Conservation (phyloP, 225 moss, liverwort and hornwort genomes). For the Thuidium tamariscinum region DNA sequence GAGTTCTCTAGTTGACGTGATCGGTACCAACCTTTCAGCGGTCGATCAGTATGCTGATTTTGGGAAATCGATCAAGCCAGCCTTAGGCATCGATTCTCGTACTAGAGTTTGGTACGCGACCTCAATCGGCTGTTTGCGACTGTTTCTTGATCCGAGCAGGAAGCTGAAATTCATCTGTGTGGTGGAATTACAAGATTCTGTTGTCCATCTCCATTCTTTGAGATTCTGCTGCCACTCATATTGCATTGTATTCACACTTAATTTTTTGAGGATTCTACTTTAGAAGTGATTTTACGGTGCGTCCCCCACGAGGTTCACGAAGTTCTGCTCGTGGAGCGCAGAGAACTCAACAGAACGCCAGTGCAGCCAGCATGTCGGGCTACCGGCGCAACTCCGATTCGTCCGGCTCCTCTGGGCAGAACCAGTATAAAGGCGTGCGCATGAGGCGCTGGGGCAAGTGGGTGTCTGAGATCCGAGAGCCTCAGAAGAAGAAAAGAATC, state of each 20-base stretch:
- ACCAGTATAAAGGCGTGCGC: constrained; percentile 36
- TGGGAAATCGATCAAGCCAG: background rate
- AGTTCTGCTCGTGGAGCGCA: background rate
- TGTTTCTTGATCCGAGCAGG: background rate
- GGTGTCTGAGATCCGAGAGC: constrained; percentile 35
- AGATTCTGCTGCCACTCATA: background rate
- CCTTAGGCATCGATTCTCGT: background rate
- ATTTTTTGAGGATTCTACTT: background rate
- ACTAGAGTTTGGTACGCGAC: background rate
- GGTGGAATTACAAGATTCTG: background rate
- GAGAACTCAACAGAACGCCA: background rate
- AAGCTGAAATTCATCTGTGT: background rate
- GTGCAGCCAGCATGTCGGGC: constrained; percentile 13
- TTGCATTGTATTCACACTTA: background rate
- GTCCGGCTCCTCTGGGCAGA: background rate
- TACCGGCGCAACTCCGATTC: background rate
- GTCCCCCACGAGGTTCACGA: constrained; percentile 17
- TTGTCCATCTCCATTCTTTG: background rate
- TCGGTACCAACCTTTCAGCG: background rate
- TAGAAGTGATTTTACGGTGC: background rate
- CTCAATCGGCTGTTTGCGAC: background rate
- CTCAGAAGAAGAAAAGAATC: constrained; percentile 20
- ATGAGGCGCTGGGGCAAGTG: constrained; percentile 44
- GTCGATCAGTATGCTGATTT: background rate
- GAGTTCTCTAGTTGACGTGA: too few relatives aligned